Base-by-base conservation (phyloP, 1,284 basidiomycete genomes). In the Irpex sp. region DNA sequence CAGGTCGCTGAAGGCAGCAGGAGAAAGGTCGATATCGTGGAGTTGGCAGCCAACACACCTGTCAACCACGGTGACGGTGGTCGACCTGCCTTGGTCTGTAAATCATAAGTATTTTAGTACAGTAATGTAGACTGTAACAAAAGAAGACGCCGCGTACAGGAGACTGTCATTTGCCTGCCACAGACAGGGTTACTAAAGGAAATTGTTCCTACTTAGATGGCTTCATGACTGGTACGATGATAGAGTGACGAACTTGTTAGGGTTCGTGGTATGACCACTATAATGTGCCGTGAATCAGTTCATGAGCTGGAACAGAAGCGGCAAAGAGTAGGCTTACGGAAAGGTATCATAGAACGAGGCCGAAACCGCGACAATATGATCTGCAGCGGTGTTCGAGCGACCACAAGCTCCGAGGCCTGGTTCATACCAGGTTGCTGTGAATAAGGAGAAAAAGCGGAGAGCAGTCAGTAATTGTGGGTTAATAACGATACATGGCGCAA, bases 351-450 rank as follows among this genome's bases (percentile, higher is more conserved):
- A 63, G 21, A 63, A 44, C 15, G 8, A 31, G 11, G 47, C 48
- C 3, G 55, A 47, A 31, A 74, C 65, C 9, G 74, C 75, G 47
- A 75, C 74, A 60, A 76, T 72, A 61, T 68, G 67, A 63, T 75
- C 72, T 64, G 63, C 66, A 58, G 73, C 65, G 9, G 63, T 62
- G 64, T 74, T 76, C 19, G 57, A 67, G 47, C 67, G 31, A 13
- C 74, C 74, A 58, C 75, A 76, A 56, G 68, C 71, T 38, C 75
- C 75, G 26, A 75, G 70, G 44, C 74, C 75, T 52, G 72, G 66
- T n/a, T 69, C 63, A 64, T 70, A 76, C 60, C 63, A 75, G 21
- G 74, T 75, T 13, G 74, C 74, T 62, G 17, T 44, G 21, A 3
- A 26, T 2, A 44, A 44, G 1, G 8, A 26, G 49, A 26, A 52